These are phyloP conservation scores for Hypomontagnella monticulosa DNA, from an alignment of 495 filamentous ascomycete genomes.

Conservation along the genomic window DNA sequence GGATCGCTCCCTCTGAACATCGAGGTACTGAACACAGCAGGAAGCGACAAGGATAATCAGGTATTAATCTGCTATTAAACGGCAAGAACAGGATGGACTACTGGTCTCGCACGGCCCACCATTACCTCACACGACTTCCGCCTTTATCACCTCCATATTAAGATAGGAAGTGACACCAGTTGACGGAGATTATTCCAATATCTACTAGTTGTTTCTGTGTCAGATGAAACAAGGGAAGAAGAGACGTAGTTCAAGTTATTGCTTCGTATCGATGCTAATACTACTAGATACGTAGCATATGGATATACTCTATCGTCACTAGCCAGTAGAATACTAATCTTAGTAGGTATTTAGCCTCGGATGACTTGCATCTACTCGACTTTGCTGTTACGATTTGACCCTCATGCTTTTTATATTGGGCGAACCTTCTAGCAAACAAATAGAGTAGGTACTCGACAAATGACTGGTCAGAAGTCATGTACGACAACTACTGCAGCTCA, in stretches of 20 bases:
- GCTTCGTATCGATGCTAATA: constrained; percentile 14
- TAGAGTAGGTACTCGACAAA: constrained; percentile 19
- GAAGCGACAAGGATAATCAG: not conserved
- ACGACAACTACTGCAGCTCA: constrained; percentile 4
- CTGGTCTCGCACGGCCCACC: constrained; percentile 36
- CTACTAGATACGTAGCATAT: too few relatives aligned
- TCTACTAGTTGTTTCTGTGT: constrained; percentile 6
- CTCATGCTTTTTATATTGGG: constrained; percentile 16
- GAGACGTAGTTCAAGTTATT: constrained; percentile 7
- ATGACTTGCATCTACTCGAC: constrained; percentile 34
- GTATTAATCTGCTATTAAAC: not conserved
- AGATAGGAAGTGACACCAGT: constrained; percentile 7
- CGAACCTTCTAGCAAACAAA: constrained; percentile 15
- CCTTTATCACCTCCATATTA: constrained; percentile 17
- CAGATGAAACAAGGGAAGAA: too few relatives aligned
- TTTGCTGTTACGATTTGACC: constrained; percentile 3
- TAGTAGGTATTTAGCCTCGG: constrained; percentile 6
- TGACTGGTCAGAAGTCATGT: constrained; percentile 29
- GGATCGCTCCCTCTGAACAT: constrained; percentile 1
- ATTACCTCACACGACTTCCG: not conserved
- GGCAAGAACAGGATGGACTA: constrained; percentile 2
- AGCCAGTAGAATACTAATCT: constrained; percentile 12
- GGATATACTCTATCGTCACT: constrained; percentile 7
- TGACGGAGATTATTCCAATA: constrained; percentile 29
- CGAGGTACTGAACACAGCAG: constrained; percentile 17